These are phyloP conservation scores for Aspergillus taichungensis DNA, from an alignment of 495 filamentous ascomycete genomes.

Conservation along the genomic window DNA sequence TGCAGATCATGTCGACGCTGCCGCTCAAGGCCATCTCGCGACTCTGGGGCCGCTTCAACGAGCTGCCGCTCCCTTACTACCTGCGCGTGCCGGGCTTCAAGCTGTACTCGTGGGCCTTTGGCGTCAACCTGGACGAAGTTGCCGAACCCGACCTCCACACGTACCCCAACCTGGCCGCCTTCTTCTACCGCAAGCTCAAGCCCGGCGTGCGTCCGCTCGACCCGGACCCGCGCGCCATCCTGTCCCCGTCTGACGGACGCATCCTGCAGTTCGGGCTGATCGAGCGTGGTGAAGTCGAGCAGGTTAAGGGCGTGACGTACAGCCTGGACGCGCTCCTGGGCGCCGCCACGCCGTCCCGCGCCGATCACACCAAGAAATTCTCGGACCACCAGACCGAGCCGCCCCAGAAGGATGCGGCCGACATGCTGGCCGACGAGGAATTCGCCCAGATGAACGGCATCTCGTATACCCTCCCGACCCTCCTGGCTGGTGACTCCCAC, in stretches of 20 bases:
- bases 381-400: constrained; percentile 20
- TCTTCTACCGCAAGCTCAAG: constrained; percentile 94
- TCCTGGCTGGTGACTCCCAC: constrained; percentile 63
- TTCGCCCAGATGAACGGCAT: constrained; percentile 97
- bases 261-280: constrained; percentile 90
- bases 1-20: constrained; percentile 92
- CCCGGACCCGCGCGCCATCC: constrained; percentile 62
- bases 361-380: constrained; percentile 32
- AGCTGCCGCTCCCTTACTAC: constrained; percentile 81
- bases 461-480: constrained; percentile 82
- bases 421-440: constrained; percentile 72
- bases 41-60: constrained; percentile 93
- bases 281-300: constrained; percentile 89
- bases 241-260: constrained; percentile 83
- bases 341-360: constrained; percentile 39
- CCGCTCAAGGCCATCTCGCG: constrained; percentile 90
- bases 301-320: constrained; percentile 98
- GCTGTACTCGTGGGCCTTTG: constrained; percentile 86
- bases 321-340: constrained; percentile 88
- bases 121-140: constrained; percentile 85
- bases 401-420: constrained; percentile 26
- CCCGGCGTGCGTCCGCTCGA: constrained; percentile 84
- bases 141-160: constrained; percentile 76
- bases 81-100: constrained; percentile 91
- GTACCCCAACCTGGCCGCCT: constrained; percentile 89